Conservation (phyloP, 495 filamentous ascomycete species). For the Margaritispora aquatica region DNA sequence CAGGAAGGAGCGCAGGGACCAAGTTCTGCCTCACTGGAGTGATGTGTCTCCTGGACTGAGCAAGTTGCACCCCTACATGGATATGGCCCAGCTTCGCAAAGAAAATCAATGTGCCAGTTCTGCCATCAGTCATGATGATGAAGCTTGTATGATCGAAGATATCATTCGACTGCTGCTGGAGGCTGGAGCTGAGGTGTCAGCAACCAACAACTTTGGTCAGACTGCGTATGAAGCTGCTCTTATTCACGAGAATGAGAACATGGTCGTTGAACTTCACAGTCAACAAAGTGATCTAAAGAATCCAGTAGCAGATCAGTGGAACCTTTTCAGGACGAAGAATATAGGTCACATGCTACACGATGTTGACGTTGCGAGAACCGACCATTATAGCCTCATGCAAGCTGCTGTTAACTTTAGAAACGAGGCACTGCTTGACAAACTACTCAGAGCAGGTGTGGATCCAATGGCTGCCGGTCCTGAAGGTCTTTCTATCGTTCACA, state of each 20-base stretch:
- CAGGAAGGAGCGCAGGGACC: background rate
- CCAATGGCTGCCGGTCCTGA: background rate
- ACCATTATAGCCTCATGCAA: background rate
- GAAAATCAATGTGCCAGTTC: background rate
- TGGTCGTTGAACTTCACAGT: background rate
- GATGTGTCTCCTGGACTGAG: background rate
- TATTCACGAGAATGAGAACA: background rate
- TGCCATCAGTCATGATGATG: background rate
- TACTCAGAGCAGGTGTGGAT: background rate
- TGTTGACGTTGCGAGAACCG: background rate
- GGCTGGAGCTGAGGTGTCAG: conserved; percentile 24
- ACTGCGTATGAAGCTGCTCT: background rate
- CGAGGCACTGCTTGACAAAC: background rate
- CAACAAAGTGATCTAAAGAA: background rate
- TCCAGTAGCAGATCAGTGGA: background rate
- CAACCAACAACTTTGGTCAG: background rate
- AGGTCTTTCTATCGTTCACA: background rate
- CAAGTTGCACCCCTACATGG: background rate
- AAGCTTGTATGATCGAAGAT: background rate
- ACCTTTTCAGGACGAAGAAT: background rate
- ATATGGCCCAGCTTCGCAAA: background rate
- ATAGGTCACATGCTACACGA: background rate
- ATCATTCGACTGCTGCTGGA: conserved; percentile 26
- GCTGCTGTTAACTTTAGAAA: background rate
- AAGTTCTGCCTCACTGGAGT: background rate